Percentiles rank a stretch among this genome's conserved stretches.
phyloP scores from a whole-genome alignment of 768 basidiomycete species.

The Ephemerocybe angulata region DNA sequence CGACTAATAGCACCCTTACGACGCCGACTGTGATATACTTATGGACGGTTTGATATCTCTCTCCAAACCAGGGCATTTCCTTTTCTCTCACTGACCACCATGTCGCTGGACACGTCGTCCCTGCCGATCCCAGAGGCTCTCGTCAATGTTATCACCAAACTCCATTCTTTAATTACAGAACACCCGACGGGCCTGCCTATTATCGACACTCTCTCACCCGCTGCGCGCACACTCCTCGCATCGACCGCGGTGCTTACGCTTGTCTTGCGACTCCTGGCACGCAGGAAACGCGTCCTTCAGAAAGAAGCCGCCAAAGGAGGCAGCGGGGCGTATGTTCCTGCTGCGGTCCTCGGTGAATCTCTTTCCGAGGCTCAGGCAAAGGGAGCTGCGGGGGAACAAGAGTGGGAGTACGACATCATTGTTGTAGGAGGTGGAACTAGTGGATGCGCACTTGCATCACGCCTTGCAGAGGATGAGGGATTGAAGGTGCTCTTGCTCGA shows the following conservation, averaged over 20 bases:
- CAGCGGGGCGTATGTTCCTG: constrained; percentile 3
- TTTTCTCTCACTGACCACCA: too few species aligned
- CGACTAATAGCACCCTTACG: too few species aligned
- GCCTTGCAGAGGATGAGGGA: constrained; percentile 51
- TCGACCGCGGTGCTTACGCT: constrained; percentile 6
- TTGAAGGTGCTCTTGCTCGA: constrained; percentile 54
- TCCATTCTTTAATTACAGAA: background rate
- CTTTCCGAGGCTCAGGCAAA: background rate
- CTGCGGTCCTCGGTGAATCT: background rate
- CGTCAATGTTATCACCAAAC: background rate
- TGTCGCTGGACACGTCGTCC: background rate
- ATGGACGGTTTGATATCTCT: too few species aligned
- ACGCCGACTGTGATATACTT: too few species aligned
- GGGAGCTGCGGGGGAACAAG: background rate
- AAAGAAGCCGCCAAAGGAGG: constrained; percentile 2
- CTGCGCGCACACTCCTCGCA: constrained; percentile 4
- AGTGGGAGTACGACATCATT: constrained; percentile 43
- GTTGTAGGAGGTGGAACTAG: constrained; percentile 58
- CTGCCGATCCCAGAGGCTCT: background rate
- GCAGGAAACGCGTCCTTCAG: background rate
- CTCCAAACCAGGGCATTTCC: too few species aligned
- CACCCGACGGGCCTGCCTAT: constrained; percentile 1
- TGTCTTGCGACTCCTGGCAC: background rate
- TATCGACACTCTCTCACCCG: constrained; percentile 7
- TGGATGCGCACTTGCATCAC: constrained; percentile 56